Evolutionary conservation across 1,284 basidiomycete species (phyloP), one percentile per base, ranked within the genome.

Genomic region (Pulveroboletus sp.): DNA sequence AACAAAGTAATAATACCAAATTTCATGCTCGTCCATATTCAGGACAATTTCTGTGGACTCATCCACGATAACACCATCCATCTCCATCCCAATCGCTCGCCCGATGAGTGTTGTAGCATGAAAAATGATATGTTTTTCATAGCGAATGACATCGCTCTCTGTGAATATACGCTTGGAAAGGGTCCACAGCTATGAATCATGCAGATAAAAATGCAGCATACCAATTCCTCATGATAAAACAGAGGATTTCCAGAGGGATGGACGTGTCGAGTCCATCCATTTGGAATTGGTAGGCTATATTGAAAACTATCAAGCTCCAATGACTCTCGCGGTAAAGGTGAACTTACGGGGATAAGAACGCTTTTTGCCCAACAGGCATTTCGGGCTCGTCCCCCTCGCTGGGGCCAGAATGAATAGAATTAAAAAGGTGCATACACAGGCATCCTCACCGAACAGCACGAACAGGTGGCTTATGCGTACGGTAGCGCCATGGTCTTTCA

Each of bases 121-220:
- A n/a, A 13, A 50, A 4, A 51, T 3, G 2, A 51, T 51, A 12
- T 46, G n/a, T 9, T 53, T 40, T 35, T 9, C 32, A n/a, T 3
- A 12, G 19, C 37, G 37, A 50, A 17, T 13, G 32, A 64, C 35
- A 17, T 65, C 36, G 24, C n/a, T 46, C 47, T 63, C 62, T 47
- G 65, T 67, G 47, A 63, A 63, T 45, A 67, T 36, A 36, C 48
- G 63, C 61, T 65, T n/a, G n/a, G 9, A 52, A 45, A 49, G 0
- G 13, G 51, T 61, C 6, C 2, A 42, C 4, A 13, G 52, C 11
- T 4, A 4, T 16, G 8, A 12, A 7, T 12, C 17, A 42, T 40
- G n/a, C 13, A 21, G 6, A 10, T 7, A 5, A 19, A 13, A 19
- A 12, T 5, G 19, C 5, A 32, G 29, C 63, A 5, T 37, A 65